Evolutionary conservation across 306 rosid species (phyloP).

Genomic region (Inga oerstediana): DNA sequence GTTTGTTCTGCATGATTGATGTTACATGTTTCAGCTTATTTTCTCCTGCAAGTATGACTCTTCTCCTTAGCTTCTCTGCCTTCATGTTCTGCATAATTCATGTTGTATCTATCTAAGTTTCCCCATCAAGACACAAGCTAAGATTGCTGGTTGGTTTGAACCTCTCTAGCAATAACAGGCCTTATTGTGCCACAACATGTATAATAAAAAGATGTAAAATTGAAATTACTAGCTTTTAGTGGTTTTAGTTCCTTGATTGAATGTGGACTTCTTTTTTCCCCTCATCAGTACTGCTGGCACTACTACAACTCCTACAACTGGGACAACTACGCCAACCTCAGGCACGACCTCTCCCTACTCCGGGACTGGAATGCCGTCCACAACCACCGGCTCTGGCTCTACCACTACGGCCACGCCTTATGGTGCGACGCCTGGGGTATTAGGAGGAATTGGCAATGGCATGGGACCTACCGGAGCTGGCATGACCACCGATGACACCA

Average conservation of each 20-base stretch:
- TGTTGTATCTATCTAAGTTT: neutral
- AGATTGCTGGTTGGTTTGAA: neutral
- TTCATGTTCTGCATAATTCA: neutral
- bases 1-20: neutral
- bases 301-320: constrained; percentile 39
- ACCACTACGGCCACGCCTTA: constrained; percentile 35
- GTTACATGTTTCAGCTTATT: neutral
- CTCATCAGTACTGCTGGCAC: constrained; percentile 55
- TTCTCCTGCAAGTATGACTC: neutral
- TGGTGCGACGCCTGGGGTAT: constrained; percentile 54
- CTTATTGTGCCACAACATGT: neutral
- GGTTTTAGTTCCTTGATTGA: constrained; percentile 14
- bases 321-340: constrained; percentile 34
- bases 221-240: neutral
- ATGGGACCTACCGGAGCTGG: constrained; percentile 78
- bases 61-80: neutral
- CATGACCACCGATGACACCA: constrained; percentile 65
- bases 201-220: neutral
- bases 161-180: too few relatives aligned
- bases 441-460: constrained; percentile 76
- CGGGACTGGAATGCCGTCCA: neutral
- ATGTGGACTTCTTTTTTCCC: neutral
- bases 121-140: neutral
- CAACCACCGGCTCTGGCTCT: constrained; percentile 18
- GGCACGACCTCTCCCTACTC: constrained; percentile 21